Conservation (phyloP, 1,284 basidiomycete species). For the Pholiota adiposa region DNA sequence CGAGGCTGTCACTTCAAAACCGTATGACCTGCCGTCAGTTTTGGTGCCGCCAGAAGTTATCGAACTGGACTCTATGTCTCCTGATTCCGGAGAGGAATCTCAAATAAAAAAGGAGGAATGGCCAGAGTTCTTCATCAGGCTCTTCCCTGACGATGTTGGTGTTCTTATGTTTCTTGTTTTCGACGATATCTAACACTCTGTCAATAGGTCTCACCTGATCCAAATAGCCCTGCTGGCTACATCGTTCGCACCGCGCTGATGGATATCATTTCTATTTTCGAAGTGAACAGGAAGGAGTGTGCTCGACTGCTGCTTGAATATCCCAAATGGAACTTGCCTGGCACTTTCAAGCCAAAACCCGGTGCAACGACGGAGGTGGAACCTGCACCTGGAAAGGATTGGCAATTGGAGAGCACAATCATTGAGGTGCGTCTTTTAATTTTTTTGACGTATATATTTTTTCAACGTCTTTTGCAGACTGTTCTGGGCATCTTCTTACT, state of each 20-base stretch:
- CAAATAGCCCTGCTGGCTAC: conserved; percentile 78
- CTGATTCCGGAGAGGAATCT: conserved; percentile 65
- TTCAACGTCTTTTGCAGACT: conserved; percentile 46
- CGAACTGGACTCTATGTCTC: conserved; percentile 72
- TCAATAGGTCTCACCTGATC: conserved; percentile 76
- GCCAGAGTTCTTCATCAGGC: conserved; percentile 69
- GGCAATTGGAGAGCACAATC: conserved; percentile 80
- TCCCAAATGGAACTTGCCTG: conserved; percentile 82
- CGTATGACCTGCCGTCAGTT: conserved; percentile 77
- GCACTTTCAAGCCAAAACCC: conserved; percentile 82
- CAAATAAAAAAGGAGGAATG: conserved; percentile 79
- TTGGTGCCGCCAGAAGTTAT: conserved; percentile 89
- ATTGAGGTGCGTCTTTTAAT: conserved; percentile 61
- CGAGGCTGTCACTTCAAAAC: conserved; percentile 45
- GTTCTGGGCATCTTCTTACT: conserved; percentile 79
- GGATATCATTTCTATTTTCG: conserved; percentile 92
- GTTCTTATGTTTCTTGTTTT: neutral
- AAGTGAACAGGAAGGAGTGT: conserved; percentile 96
- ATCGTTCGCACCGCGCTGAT: conserved; percentile 76
- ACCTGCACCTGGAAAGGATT: conserved; percentile 62
- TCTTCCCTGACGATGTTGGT: conserved; percentile 84
- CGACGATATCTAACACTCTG: conserved; percentile 4
- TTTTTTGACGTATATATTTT: conserved; percentile 7
- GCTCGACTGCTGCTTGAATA: conserved; percentile 87
- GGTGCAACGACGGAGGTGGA: conserved; percentile 54